Evolutionary conservation across 768 basidiomycete genomes (phyloP).

Genomic region (Naganishia randhawae): DNA sequence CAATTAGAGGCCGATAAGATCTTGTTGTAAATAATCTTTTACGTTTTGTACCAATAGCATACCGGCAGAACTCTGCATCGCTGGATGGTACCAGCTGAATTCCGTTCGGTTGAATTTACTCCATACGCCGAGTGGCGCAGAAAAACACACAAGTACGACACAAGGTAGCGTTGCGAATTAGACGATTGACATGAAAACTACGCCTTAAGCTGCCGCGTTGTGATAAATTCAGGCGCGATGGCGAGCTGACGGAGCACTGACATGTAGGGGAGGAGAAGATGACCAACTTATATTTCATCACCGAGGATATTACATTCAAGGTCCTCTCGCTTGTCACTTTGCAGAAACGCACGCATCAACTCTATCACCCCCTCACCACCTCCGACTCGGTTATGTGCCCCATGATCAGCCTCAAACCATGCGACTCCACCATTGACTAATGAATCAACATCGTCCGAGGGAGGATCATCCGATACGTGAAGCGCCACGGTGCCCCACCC

Average conservation of each 20-base stretch:
- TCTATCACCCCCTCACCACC: constrained; percentile 44
- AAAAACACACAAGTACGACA: no score
- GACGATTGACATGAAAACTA: no score
- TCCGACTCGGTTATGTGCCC: constrained; percentile 44
- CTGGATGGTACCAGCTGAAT: no score
- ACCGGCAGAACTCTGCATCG: no score
- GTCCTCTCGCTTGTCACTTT: constrained; percentile 2
- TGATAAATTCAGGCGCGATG: not conserved
- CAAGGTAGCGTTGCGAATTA: no score
- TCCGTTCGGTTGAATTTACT: no score
- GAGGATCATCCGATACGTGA: constrained; percentile 1
- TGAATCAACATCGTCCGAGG: not conserved
- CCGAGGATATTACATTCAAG: not conserved
- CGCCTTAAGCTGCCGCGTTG: no score
- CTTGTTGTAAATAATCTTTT: not conserved
- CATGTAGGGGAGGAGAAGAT: no score
- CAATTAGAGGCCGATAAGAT: not conserved
- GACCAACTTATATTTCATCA: not conserved
- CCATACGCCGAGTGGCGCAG: no score
- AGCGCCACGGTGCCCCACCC: constrained; percentile 40
- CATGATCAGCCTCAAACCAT: constrained; percentile 42
- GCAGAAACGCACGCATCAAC: constrained; percentile 33
- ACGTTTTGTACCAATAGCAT: no score
- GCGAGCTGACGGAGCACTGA: no score
- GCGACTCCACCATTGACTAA: constrained; percentile 30